Evolutionary conservation across 495 filamentous ascomycete species (phyloP).

Genomic region (Aspergillus hancockii): DNA sequence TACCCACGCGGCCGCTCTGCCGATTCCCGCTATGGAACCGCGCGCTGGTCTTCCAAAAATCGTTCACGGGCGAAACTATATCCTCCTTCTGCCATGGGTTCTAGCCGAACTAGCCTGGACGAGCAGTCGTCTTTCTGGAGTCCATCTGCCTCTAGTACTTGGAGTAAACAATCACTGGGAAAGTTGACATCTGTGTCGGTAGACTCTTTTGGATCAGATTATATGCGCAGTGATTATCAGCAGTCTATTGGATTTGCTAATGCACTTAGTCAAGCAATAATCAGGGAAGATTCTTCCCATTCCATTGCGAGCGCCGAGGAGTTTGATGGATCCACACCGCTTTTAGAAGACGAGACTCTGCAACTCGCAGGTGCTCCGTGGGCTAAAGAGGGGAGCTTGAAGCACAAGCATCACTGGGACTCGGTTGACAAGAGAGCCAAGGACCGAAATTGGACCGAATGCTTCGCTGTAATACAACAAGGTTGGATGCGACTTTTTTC

Average conservation of each 20-base stretch:
- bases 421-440: slow-evolving; percentile 86
- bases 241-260: slow-evolving; percentile 98
- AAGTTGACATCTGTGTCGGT: slow-evolving; percentile 90
- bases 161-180: slow-evolving; percentile 92
- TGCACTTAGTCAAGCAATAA: slow-evolving; percentile 93
- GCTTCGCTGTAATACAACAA: slow-evolving; percentile 97
- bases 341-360: slow-evolving; percentile 88
- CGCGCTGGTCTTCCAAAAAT: slow-evolving; percentile 80
- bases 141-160: slow-evolving; percentile 82
- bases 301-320: slow-evolving; percentile 52
- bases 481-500: slow-evolving; percentile 96
- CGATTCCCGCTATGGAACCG: slow-evolving; percentile 64
- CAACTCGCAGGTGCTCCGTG: slow-evolving; percentile 91
- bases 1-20: slow-evolving; percentile 70
- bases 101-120: slow-evolving; percentile 90
- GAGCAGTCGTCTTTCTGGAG: slow-evolving; percentile 90
- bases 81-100: slow-evolving; percentile 77
- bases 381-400: slow-evolving; percentile 95
- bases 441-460: slow-evolving; percentile 89
- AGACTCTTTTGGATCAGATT: slow-evolving; percentile 80
- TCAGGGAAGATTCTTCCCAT: slow-evolving; percentile 78
- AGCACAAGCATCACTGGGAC: slow-evolving; percentile 95
- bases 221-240: slow-evolving; percentile 81
- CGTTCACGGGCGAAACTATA: slow-evolving; percentile 81
- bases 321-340: slow-evolving; percentile 58